phyloP scores from a whole-genome alignment of 176 grass and related monocot species.

The Triticum monococcum region DNA sequence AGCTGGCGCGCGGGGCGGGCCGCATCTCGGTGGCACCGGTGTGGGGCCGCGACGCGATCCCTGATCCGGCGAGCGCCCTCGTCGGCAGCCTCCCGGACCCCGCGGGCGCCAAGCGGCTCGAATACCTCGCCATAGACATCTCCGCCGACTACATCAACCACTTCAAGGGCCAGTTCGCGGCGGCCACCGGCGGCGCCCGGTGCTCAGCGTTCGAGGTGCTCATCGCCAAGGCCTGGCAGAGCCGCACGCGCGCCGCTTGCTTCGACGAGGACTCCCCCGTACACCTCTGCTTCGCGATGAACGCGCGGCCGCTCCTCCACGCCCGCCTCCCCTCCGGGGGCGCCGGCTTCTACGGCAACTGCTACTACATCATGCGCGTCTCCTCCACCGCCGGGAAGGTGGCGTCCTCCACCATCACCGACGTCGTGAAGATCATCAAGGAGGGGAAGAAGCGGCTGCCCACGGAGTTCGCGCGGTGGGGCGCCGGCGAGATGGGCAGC shows the following conservation, averaged over 20 bases:
- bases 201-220: slow-evolving; percentile 88
- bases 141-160: slow-evolving; percentile 83
- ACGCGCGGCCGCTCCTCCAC: slow-evolving; percentile 61
- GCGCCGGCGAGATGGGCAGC: slow-evolving; percentile 32
- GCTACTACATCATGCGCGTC: slow-evolving; percentile 92
- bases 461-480: slow-evolving; percentile 68
- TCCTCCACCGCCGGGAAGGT: slow-evolving; percentile 42
- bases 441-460: slow-evolving; percentile 77
- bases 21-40: slow-evolving; percentile 21
- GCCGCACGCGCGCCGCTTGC: slow-evolving; percentile 52
- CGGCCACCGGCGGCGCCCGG: slow-evolving; percentile 41
- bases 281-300: slow-evolving; percentile 85
- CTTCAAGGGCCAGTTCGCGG: slow-evolving; percentile 62
- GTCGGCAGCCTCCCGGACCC: slow-evolving; percentile 58
- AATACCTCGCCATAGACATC: slow-evolving; percentile 83
- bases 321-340: slow-evolving; percentile 24
- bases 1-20: slow-evolving; percentile 57
- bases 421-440: slow-evolving; percentile 71
- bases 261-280: slow-evolving; percentile 39
- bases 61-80: slow-evolving; percentile 35
- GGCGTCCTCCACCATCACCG: slow-evolving; percentile 36
- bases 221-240: slow-evolving; percentile 87
- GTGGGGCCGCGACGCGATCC: slow-evolving; percentile 67
- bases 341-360: slow-evolving; percentile 75
- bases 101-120: slow-evolving; percentile 32